Evolutionary conservation across 371 early-diverging fungal genomes (phyloP), one percentile per base, ranked within the genome.

Genomic region (Mucor saturninus): DNA sequence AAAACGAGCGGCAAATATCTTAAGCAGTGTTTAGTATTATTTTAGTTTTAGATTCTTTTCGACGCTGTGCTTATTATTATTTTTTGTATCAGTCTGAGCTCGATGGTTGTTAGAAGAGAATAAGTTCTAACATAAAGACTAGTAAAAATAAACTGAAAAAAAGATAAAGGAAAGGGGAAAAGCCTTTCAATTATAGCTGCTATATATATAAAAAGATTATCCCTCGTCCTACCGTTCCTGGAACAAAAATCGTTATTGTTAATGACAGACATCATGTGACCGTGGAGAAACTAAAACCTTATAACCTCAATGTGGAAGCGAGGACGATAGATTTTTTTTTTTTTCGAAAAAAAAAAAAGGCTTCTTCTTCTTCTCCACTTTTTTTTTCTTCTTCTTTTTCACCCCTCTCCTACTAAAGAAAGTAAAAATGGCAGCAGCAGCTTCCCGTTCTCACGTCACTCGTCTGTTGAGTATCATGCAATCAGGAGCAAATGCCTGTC

Each of bases 361-460:
- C 21, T 9, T 26, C 43, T 15, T 37, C 14, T 39, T 32, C 48
- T 37, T 38, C 21, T 38, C 38, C 43, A 8, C 31, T 37, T 45
- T 54, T 50, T 35, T 60, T 59, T 58, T 42, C 54, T 59, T 59
- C 28, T 50, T 52, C 49, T 52, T 39, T 52, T 49, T 62, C 48
- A 53, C 38, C 56, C 56, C 4, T 54, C 42, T 32, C 52, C 48
- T 10, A 59, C 45, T 29, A 11, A 35, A 13, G 38, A 28, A 53
- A 38, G 21, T 21, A 15, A 72, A 8, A 30, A 81, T 81, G 81
- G 75, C 81, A 51, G 76, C 79, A 30, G 74, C 77, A 61, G 73
- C 80, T 49, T 71, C 80, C 53, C 82, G 86, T 57, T 66, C 78
- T 15, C 77, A 74, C 62, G 86, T 81, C 15, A 76, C 77, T 49